These are phyloP conservation scores for Melampsora larici-populina DNA, from an alignment of 1,284 basidiomycete genomes.

Conservation along the genomic window DNA sequence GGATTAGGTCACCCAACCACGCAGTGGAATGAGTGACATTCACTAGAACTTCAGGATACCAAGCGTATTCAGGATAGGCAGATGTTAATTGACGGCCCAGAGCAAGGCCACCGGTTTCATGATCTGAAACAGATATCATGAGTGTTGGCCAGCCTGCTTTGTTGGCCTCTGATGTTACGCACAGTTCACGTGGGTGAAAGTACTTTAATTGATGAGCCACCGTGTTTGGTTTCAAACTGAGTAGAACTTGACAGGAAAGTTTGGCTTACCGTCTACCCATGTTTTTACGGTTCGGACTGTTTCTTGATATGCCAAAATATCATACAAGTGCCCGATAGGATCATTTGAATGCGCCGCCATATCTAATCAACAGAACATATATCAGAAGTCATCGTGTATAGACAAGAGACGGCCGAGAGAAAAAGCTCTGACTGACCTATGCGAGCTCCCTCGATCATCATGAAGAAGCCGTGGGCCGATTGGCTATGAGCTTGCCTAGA, in stretches of 20 bases:
- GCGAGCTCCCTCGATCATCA: slow-evolving; percentile 48
- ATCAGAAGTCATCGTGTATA: background rate
- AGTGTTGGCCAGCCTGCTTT: slow-evolving; percentile 50
- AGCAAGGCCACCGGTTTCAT: slow-evolving; percentile 56
- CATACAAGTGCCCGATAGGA: slow-evolving; percentile 51
- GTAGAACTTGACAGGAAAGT: background rate
- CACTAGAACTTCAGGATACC: slow-evolving; percentile 53
- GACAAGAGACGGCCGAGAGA: background rate
- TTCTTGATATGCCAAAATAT: slow-evolving; percentile 55
- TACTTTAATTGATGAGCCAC: background rate
- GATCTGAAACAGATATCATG: slow-evolving; percentile 54
- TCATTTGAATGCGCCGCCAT: slow-evolving; percentile 51
- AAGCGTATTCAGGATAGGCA: slow-evolving; percentile 51
- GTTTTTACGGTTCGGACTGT: slow-evolving; percentile 51
- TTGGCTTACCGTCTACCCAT: slow-evolving; percentile 49
- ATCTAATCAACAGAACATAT: slow-evolving; percentile 39
- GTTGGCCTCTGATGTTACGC: slow-evolving; percentile 45
- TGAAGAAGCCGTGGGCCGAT: slow-evolving; percentile 46
- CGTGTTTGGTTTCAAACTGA: background rate
- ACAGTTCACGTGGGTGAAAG: no score
- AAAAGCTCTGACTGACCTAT: slow-evolving; percentile 21
- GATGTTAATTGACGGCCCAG: slow-evolving; percentile 53
- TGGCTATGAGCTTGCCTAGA: slow-evolving; percentile 34
- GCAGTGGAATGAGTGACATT: slow-evolving; percentile 53
- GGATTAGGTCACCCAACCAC: slow-evolving; percentile 47